These are phyloP conservation scores for Patellaria atrata DNA, from an alignment of 495 filamentous ascomycete species.

Conservation along the genomic window DNA sequence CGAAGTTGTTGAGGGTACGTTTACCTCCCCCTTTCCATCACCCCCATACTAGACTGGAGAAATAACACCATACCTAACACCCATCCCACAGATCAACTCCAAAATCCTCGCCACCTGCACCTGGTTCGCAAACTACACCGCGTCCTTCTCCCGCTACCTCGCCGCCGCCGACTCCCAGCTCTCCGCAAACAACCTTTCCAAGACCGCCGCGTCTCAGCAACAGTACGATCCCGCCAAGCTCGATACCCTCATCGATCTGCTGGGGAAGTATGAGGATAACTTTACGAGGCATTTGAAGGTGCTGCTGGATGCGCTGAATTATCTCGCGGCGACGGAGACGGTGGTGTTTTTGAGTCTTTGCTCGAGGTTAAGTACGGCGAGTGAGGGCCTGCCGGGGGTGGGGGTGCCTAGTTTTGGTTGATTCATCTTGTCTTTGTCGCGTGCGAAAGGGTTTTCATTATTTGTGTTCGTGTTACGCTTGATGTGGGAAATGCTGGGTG, in stretches of 20 bases:
- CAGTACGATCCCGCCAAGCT: slow-evolving; percentile 46
- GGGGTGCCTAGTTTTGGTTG: background rate
- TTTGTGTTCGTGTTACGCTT: no score
- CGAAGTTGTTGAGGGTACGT: slow-evolving; percentile 74
- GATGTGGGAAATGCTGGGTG: no score
- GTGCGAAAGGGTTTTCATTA: no score
- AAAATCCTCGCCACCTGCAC: slow-evolving; percentile 88
- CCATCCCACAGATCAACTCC: slow-evolving; percentile 71
- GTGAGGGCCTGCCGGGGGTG: slow-evolving; percentile 36
- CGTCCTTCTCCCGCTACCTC: slow-evolving; percentile 62
- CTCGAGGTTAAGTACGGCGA: slow-evolving; percentile 59
- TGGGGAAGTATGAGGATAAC: slow-evolving; percentile 80
- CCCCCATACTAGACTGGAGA: background rate
- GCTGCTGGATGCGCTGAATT: slow-evolving; percentile 81
- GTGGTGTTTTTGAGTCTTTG: slow-evolving; percentile 82
- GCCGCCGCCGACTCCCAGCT: slow-evolving; percentile 64
- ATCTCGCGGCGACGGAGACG: slow-evolving; percentile 94
- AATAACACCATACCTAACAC: background rate
- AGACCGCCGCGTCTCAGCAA: slow-evolving; percentile 22
- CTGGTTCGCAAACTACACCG: slow-evolving; percentile 78
- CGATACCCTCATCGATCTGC: slow-evolving; percentile 65
- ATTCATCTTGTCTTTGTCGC: no score
- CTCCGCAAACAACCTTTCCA: slow-evolving; percentile 27
- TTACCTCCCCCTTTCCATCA: background rate
- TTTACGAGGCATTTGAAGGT: slow-evolving; percentile 86